These are phyloP conservation scores for Saturnispora besseyi DNA, from an alignment of 805 yeast genomes.

Conservation along the genomic window DNA sequence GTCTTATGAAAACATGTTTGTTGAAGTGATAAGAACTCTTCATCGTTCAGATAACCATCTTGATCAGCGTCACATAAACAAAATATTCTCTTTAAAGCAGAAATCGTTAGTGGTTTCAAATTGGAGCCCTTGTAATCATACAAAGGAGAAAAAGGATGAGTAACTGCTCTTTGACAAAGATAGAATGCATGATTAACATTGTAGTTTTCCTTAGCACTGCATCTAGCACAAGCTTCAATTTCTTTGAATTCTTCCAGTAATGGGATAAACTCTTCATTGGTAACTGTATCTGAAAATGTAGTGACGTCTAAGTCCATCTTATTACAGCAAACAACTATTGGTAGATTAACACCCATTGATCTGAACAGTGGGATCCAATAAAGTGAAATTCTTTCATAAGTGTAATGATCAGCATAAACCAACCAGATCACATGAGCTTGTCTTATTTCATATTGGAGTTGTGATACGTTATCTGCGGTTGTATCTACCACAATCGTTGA, in stretches of 20 bases:
- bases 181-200: slow-evolving; percentile 91
- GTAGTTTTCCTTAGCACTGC: slow-evolving; percentile 75
- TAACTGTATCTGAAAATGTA: slow-evolving; percentile 33
- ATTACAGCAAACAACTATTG: slow-evolving; percentile 85
- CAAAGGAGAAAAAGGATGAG: slow-evolving; percentile 86
- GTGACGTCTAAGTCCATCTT: slow-evolving; percentile 28
- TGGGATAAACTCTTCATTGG: slow-evolving; percentile 78
- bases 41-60: slow-evolving; percentile 68
- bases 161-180: slow-evolving; percentile 85
- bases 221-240: slow-evolving; percentile 82
- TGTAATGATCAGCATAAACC: slow-evolving; percentile 89
- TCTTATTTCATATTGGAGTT: slow-evolving; percentile 64
- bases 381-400: slow-evolving; percentile 82
- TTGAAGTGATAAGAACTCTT: slow-evolving; percentile 65
- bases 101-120: slow-evolving; percentile 65
- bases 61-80: slow-evolving; percentile 84
- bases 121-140: slow-evolving; percentile 86
- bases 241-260: slow-evolving; percentile 86
- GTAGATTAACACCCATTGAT: slow-evolving; percentile 87
- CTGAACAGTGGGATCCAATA: slow-evolving; percentile 95
- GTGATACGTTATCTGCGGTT: slow-evolving; percentile 49
- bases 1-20: slow-evolving; percentile 60
- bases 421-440: slow-evolving; percentile 88
- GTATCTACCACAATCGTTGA: slow-evolving; percentile 78
- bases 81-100: slow-evolving; percentile 75